Evolutionary conservation across 768 basidiomycete genomes (phyloP).

Genomic region (Mycena olivaceomarginata): DNA sequence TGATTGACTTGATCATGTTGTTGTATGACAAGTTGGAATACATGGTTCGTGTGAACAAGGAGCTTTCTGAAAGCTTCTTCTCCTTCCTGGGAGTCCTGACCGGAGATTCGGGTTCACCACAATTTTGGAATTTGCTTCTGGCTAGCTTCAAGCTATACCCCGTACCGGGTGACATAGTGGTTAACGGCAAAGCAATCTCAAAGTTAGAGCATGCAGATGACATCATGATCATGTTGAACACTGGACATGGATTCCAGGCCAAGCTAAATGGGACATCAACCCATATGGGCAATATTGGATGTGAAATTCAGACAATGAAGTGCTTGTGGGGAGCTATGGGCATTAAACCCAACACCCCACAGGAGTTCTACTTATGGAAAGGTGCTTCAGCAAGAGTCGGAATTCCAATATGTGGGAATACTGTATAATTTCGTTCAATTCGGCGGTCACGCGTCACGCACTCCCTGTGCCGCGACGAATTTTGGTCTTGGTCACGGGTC

Average conservation of each 20-base stretch:
- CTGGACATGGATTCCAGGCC: conserved; percentile 28
- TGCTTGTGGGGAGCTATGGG: background rate
- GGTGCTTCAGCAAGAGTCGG: conserved; percentile 35
- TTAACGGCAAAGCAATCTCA: conserved; percentile 37
- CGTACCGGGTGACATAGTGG: conserved; percentile 42
- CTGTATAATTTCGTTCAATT: too few relatives aligned
- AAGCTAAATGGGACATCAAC: background rate
- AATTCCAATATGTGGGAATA: conserved; percentile 33
- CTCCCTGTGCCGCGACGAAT: too few relatives aligned
- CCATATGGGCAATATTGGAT: background rate
- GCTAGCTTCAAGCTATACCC: conserved; percentile 11
- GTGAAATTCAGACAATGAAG: conserved; percentile 10
- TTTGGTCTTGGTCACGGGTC: too few relatives aligned
- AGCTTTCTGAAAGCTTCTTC: conserved; percentile 8
- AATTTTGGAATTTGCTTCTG: conserved; percentile 8
- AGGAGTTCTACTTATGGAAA: background rate
- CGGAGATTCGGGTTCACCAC: background rate
- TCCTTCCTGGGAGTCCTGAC: conserved; percentile 2
- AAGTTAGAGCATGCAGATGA: conserved; percentile 39
- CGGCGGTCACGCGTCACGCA: too few relatives aligned
- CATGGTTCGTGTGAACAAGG: too few relatives aligned
- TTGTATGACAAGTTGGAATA: too few relatives aligned
- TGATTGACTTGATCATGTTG: too few relatives aligned
- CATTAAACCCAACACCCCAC: background rate
- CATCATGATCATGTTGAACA: conserved; percentile 44